These are phyloP conservation scores for Arthrocladium fulminans DNA, from an alignment of 2,329 filamentous ascomycete species.

Conservation along the genomic window DNA sequence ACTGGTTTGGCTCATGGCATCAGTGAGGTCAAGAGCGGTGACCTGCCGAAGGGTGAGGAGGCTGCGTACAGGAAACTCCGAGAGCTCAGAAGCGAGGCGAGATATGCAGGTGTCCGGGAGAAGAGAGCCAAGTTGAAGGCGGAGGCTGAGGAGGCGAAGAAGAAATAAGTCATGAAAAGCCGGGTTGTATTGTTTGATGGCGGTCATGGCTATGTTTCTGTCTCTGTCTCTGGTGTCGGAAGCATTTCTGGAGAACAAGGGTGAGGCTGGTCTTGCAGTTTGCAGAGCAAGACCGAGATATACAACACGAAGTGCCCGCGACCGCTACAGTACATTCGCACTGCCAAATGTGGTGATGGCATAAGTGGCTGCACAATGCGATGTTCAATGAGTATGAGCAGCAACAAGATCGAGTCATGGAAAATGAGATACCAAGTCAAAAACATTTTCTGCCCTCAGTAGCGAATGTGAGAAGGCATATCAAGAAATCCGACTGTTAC, in stretches of 20 bases:
- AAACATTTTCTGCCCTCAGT: neutral
- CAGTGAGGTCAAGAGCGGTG: conserved; percentile 71
- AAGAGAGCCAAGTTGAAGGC: conserved; percentile 85
- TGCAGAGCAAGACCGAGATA: neutral
- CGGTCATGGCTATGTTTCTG: neutral
- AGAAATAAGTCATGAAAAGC: conserved; percentile 33
- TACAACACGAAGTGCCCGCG: neutral
- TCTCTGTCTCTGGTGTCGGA: neutral
- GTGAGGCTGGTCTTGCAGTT: neutral
- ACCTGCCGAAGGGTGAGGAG: conserved; percentile 70
- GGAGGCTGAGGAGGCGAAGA: conserved; percentile 52
- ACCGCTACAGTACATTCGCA: neutral
- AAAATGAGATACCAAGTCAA: conserved; percentile 3
- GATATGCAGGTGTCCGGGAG: conserved; percentile 74
- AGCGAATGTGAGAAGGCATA: no score
- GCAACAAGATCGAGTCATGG: neutral
- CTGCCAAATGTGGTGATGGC: neutral
- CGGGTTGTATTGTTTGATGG: neutral
- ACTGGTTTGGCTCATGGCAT: conserved; percentile 46
- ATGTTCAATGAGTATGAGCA: neutral
- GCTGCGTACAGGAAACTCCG: conserved; percentile 82
- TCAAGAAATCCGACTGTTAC: no score
- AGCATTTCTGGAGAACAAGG: neutral
- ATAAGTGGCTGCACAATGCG: neutral
- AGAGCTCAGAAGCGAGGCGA: conserved; percentile 71